Evolutionary conservation across 495 filamentous ascomycete genomes (phyloP).

Genomic region (Talaromyces adpressus): DNA sequence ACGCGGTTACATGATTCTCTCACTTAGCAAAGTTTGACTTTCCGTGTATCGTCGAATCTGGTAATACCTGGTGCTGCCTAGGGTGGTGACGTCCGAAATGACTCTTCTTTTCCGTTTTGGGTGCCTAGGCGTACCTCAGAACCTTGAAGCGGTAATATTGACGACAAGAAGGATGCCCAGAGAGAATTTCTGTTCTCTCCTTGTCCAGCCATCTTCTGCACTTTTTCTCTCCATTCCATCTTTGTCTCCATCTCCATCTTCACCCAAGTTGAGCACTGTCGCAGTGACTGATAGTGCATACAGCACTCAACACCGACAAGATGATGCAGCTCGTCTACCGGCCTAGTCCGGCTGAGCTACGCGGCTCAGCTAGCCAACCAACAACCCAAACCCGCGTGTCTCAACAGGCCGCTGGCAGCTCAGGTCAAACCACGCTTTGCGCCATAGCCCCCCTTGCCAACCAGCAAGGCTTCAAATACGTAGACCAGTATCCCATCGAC

Average conservation of each 20-base stretch:
- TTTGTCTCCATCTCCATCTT: not conserved
- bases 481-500: not conserved
- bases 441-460: not conserved
- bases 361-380: not conserved
- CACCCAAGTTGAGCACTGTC: not conserved
- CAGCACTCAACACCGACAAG: not conserved
- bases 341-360: not conserved
- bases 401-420: not conserved
- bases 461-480: not conserved
- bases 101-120: not conserved
- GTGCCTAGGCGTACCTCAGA: not conserved
- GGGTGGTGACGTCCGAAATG: not conserved
- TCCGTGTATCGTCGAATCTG: not conserved
- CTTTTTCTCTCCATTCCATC: not conserved
- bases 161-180: not conserved
- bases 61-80: not conserved
- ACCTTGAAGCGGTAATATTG: slow-evolving; percentile 5
- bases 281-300: not conserved
- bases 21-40: not conserved
- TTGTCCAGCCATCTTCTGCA: too few species aligned
- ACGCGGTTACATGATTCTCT: not conserved
- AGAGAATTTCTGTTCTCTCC: not conserved
- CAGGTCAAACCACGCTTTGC: not conserved
- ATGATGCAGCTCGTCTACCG: not conserved
- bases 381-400: not conserved